Evolutionary conservation across 495 filamentous ascomycete species (phyloP), one percentile per base, ranked within the genome.

Genomic region (Saxophila tyrrhenica): DNA sequence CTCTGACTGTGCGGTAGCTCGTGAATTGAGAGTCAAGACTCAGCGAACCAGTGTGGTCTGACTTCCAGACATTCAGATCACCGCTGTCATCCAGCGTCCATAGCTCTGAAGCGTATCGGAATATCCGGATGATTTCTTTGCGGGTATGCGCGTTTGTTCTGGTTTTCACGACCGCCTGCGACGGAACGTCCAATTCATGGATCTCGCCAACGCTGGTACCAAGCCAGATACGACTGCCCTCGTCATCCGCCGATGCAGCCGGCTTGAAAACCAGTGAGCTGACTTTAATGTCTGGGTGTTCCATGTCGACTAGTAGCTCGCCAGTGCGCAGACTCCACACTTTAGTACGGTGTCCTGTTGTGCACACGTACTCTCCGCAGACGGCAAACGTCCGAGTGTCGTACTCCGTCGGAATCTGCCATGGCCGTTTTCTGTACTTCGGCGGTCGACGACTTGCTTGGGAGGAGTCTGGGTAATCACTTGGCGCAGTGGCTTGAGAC

Each of bases 31-130:
- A 78, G 48, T 78, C 74, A 20, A 98, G 69, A 56, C 77, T 89
- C 0, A 89, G 89, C 1, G 78, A 70, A 1, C 89, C 88, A 11
- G 75, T 75, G 43, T 82, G 78, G 66, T 91, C 87, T 19, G 89
- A 83, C 8, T 78, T 77, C 92, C 92, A 98, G 20, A 97, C 78
- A 55, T 87, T 80, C 20, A 98, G 73, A 39, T 84, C 88, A 13
- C 92, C 92, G 58, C 85, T 82, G 54, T 95, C 89, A 69, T 97
- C 94, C 15, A 97, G 61, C 1, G 89, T 89, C 92, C 92, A 98
- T 73, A 98, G 82, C 58, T 94, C 85, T 60, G 88, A 86, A 55
- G 80, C 83, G 68, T 90, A 82, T 48, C 91, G 82, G 56, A 85
- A 80, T 19, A 98, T 95, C 64, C 84, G 89, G 54, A 90, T 79